Evolutionary conservation across 352 stramenopile species (phyloP), one percentile per base, ranked within the genome.

Genomic region (Globisporangium cederbergense): DNA sequence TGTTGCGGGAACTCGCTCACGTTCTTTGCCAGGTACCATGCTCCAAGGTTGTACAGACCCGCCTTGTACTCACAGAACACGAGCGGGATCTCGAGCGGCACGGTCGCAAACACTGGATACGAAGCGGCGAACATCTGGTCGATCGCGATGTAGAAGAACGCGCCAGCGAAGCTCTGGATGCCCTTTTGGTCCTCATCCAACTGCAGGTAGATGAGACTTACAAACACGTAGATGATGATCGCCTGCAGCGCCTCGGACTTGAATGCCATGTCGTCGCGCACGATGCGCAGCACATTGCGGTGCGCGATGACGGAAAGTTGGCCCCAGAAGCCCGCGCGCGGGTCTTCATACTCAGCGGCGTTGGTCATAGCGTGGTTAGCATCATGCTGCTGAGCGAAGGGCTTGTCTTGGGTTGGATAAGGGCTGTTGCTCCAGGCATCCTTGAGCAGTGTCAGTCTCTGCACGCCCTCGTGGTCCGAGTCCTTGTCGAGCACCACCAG

Each of bases 11-110:
- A n/a, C 59, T 87, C 78, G 36, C 74, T 84, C 30, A 80, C 4
- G 53, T 83, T 83, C 57, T 87, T 87, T 25, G 76, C 60, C 0
- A 83, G 3, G n/a, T 81, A 87, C 78, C 78, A 87, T 0, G 72
- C 62, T 0, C 69, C 60, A 4, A 83, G 47, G 34, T 73, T 38
- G 45, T 83, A 86, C 3, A 82, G 47, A 4, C 68, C 68, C 0
- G 60, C 65, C 13, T 54, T 55, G 68, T 88, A 81, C 45, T 86
- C 77, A 4, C 75, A 65, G n/a, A 69, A 54, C 20, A 85, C 67
- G 11, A 88, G 70, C 10, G 79, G 64, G 3, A 86, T 45, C 52
- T 86, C 77, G 20, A 77, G 54, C 1, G 79, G 79, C 9, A 88
- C 67, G 3, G 67, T 62, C 6, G 73, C 56, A 49, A 86, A 80